Conservation (phyloP, 257 asterid species). For the Euphrasia confusa region DNA sequence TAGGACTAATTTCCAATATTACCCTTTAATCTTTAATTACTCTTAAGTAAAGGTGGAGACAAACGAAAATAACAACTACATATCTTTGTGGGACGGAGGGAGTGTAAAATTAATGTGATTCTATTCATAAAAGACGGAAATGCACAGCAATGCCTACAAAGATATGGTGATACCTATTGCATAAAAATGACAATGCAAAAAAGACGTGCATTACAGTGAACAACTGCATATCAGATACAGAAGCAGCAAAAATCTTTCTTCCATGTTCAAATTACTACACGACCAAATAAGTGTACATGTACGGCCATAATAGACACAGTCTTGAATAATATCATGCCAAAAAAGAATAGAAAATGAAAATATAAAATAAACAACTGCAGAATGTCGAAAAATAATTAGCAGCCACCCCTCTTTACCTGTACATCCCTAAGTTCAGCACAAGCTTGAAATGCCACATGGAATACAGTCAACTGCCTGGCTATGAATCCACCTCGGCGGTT, state of each 20-base stretch:
- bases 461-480: conserved; percentile 56
- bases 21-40: too few species aligned
- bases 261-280: background rate
- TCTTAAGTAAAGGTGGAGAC: too few species aligned
- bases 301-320: background rate
- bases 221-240: background rate
- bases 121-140: conserved; percentile 6
- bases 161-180: background rate
- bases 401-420: conserved; percentile 45
- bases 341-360: conserved; percentile 2
- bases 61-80: too few species aligned
- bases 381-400: conserved; percentile 8
- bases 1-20: too few species aligned
- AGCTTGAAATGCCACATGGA: conserved; percentile 85
- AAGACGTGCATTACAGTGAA: background rate
- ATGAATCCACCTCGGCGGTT: conserved; percentile 78
- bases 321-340: conserved; percentile 10
- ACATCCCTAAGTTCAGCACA: conserved; percentile 67
- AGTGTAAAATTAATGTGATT: background rate
- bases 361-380: conserved; percentile 7
- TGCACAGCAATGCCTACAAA: conserved; percentile 4
- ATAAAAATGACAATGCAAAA: conserved; percentile 18
- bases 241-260: too few species aligned
- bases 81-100: background rate
- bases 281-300: background rate